Base-by-base conservation (phyloP, 805 yeast genomes). In the Sugiyamaella mastotermitis region DNA sequence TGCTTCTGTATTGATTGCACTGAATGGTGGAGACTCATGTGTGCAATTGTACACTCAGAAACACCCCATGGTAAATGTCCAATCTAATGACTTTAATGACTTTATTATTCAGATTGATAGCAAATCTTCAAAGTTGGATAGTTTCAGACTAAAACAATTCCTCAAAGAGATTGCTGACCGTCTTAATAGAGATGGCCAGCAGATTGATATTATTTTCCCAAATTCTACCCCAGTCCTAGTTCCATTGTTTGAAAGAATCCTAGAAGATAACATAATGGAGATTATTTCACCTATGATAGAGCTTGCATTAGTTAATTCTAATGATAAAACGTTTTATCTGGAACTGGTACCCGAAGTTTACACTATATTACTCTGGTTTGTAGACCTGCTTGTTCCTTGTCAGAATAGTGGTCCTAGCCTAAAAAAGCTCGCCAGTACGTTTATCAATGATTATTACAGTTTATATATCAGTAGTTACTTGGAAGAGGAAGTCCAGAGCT, bases 171-270 rank as follows among this genome's bases (percentile, higher is more conserved):
- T 71, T 7, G 65, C 68, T 0, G 43, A 48, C 1, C 48, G 55
- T 2, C 62, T 74, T 5, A 61, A 68, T 43, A 51, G 60, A 11
- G 64, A 68, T 33, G 53, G 69, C 5, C 37, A 43, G 5, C 57
- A 61, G 1, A 64, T 72, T 14, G 74, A 71, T 42, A 41, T 46
- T 8, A 62, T 71, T 2, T 73, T 74, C 46, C 74, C 74, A 2
- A 56, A 46, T 13, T 42, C 62, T 3, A 59, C 63, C 6, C 74
- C 75, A 1, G 70, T 71, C 61, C 65, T 67, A 66, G 61, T 61
- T 47, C 65, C 68, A 38, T 63, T 73, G 3, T 56, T 71, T 33
- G 78, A 74, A 45, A 71, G 66, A 32, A 56, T 73, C 26, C 35
- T 61, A 15, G 62, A 59, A 17, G 62, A 56, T 9, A 39, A 50